Evolutionary conservation across 495 filamentous ascomycete genomes (phyloP).

Genomic region (Hypoxylon rickii): DNA sequence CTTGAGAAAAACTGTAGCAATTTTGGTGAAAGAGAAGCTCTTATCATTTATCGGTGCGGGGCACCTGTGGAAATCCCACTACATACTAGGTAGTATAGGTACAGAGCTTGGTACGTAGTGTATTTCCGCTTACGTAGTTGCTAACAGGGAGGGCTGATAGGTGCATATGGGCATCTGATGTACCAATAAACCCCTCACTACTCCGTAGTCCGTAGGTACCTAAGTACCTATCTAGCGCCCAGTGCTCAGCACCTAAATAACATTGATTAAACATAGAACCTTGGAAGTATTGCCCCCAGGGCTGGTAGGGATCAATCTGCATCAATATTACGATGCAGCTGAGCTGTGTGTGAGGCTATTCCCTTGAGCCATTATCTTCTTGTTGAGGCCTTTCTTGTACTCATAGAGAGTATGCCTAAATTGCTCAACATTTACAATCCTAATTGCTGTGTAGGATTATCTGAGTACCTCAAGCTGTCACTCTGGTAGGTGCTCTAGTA

Average conservation of each 20-base stretch:
- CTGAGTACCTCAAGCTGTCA: too few species aligned
- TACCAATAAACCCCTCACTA: constrained; percentile 31
- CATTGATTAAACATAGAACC: too few species aligned
- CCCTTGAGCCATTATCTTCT: constrained; percentile 27
- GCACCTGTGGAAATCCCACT: constrained; percentile 12
- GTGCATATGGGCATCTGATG: constrained; percentile 5
- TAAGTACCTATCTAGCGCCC: too few species aligned
- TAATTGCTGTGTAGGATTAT: too few species aligned
- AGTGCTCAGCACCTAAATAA: too few species aligned
- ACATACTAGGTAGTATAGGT: neutral
- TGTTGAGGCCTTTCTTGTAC: constrained; percentile 20
- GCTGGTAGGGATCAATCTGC: too few species aligned
- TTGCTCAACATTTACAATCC: neutral
- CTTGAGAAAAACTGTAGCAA: constrained; percentile 3
- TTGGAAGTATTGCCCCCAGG: too few species aligned
- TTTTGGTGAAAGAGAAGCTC: constrained; percentile 27
- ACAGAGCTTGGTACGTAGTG: too few species aligned
- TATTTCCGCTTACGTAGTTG: constrained; percentile 21
- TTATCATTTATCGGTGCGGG: constrained; percentile 35
- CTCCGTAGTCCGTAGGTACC: constrained; percentile 21
- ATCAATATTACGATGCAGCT: too few species aligned
- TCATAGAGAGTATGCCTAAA: neutral
- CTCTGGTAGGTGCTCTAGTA: too few species aligned
- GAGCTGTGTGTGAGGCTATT: constrained; percentile 27
- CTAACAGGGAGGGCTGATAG: too few species aligned